Evolutionary conservation across 768 basidiomycete genomes (phyloP).

Genomic region (Tricholoma sp.): DNA sequence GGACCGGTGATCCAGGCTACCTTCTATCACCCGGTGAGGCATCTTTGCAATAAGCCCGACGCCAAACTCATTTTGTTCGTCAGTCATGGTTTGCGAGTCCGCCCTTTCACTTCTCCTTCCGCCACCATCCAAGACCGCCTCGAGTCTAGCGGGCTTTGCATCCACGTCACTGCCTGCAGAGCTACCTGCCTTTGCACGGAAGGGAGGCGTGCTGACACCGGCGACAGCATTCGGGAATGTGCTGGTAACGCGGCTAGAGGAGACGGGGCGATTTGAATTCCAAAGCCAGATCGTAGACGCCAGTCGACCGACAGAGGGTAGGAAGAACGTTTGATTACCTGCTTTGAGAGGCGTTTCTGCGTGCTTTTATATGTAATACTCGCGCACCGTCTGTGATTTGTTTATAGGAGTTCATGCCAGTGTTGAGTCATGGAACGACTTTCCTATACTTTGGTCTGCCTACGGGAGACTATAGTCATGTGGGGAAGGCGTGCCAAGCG

Average conservation of each 20-base stretch:
- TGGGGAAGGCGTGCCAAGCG: no score
- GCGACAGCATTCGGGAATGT: slow-evolving; percentile 78
- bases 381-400: neutral
- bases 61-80: neutral
- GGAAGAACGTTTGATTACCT: slow-evolving; percentile 15
- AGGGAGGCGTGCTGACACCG: slow-evolving; percentile 82
- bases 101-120: slow-evolving; percentile 68
- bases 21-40: slow-evolving; percentile 47
- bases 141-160: slow-evolving; percentile 1
- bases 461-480: no score
- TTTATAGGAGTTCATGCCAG: no score
- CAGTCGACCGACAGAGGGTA: slow-evolving; percentile 12
- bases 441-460: no score
- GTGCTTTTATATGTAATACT: neutral
- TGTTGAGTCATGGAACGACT: no score
- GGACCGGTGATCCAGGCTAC: slow-evolving; percentile 78
- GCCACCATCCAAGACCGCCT: slow-evolving; percentile 17
- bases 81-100: slow-evolving; percentile 75
- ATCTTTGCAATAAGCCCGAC: neutral
- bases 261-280: slow-evolving; percentile 52
- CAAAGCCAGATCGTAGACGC: slow-evolving; percentile 40
- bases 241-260: slow-evolving; percentile 61
- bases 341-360: neutral
- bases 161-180: slow-evolving; percentile 29
- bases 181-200: slow-evolving; percentile 51